These are phyloP conservation scores for Salvia sclarea DNA, from an alignment of 305 asterid species.

Conservation along the genomic window DNA sequence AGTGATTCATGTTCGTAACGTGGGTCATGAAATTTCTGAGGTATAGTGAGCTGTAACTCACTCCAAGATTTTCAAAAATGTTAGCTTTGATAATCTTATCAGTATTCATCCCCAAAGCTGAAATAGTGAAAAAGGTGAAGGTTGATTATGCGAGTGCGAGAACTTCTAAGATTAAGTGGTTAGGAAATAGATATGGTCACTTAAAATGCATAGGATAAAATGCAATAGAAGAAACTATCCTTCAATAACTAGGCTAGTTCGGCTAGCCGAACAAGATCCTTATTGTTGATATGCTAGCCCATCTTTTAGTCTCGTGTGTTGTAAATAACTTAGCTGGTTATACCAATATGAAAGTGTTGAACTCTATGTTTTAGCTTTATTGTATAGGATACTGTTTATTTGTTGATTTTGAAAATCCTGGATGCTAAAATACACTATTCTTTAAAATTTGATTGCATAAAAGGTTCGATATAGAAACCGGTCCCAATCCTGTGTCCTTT, in stretches of 20 bases:
- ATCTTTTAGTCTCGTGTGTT: background rate
- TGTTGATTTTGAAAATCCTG: background rate
- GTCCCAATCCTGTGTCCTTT: too few relatives aligned
- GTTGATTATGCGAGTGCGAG: background rate
- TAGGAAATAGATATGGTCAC: constrained; percentile 4
- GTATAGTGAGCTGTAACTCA: constrained; percentile 36
- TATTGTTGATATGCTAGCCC: background rate
- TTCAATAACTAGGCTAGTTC: background rate
- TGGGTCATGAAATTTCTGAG: constrained; percentile 97
- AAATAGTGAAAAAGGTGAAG: background rate
- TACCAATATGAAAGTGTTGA: background rate
- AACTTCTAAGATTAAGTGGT: background rate
- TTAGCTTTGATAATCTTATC: constrained; percentile 1
- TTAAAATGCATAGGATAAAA: background rate
- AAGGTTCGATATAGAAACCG: background rate
- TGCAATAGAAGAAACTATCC: background rate
- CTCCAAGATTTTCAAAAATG: constrained; percentile 17
- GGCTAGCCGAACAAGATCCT: background rate
- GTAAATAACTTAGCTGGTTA: background rate
- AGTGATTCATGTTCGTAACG: constrained; percentile 94
- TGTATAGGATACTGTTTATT: constrained; percentile 1
- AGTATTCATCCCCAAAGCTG: constrained; percentile 1
- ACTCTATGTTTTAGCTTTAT: background rate
- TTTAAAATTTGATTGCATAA: background rate
- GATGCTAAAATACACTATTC: background rate